Percentiles rank a stretch among this genome's conserved stretches.
Conservation (phyloP, 1,139 yeast species). For the Yamadazyma dendronema region DNA sequence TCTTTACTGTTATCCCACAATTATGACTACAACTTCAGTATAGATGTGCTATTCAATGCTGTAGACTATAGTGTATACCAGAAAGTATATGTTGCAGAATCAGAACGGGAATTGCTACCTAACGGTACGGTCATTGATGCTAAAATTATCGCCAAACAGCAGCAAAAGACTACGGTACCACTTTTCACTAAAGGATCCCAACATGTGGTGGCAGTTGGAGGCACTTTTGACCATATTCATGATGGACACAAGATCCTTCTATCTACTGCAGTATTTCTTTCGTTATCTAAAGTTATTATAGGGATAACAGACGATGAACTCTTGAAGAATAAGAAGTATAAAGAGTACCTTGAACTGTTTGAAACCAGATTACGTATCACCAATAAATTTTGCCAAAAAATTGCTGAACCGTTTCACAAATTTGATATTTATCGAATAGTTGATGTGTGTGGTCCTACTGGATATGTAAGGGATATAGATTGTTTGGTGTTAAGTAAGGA, state of each 20-base stretch:
- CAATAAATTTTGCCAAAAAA: constrained; percentile 40
- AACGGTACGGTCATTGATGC: not conserved
- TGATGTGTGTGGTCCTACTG: constrained; percentile 96
- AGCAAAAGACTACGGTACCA: constrained; percentile 1
- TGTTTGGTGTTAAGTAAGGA: constrained; percentile 81
- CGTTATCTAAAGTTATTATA: constrained; percentile 56
- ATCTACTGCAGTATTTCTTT: constrained; percentile 67
- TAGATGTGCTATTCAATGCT: constrained; percentile 31
- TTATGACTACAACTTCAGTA: constrained; percentile 27
- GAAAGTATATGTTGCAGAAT: constrained; percentile 1
- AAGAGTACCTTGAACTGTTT: constrained; percentile 62
- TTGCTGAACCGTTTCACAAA: constrained; percentile 37
- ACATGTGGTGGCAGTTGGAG: constrained; percentile 70
- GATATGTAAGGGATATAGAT: constrained; percentile 68
- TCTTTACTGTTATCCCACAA: constrained; percentile 19
- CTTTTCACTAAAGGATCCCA: too few relatives aligned
- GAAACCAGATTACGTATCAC: constrained; percentile 50
- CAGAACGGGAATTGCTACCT: not conserved
- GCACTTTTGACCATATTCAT: constrained; percentile 95
- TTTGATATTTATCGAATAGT: constrained; percentile 56
- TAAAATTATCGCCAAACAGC: not conserved
- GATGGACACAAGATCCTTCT: constrained; percentile 91
- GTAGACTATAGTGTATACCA: constrained; percentile 3
- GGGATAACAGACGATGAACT: constrained; percentile 86
- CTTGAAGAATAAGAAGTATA: constrained; percentile 70